These are phyloP conservation scores for Petasospora fabianii DNA, from an alignment of 1,139 yeast species.

Conservation along the genomic window DNA sequence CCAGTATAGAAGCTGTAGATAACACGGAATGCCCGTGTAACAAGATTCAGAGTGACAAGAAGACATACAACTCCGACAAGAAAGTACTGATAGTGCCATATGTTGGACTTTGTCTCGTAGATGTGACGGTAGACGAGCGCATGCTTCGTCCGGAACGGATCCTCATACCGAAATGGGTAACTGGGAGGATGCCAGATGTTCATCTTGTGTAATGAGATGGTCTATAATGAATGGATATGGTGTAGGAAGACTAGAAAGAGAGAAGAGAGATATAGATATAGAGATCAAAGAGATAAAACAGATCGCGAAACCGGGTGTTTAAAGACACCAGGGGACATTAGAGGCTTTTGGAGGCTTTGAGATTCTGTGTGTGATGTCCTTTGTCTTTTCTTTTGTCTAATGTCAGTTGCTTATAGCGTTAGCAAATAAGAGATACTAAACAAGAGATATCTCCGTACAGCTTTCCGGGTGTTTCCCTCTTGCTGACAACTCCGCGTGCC, in stretches of 20 bases:
- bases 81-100: conserved; percentile 22
- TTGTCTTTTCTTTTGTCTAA: too few species aligned
- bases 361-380: too few species aligned
- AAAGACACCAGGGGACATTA: too few species aligned
- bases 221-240: not conserved
- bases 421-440: too few species aligned
- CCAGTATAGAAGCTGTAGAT: not conserved
- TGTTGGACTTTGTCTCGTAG: conserved; percentile 20
- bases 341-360: too few species aligned
- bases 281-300: conserved; percentile 4
- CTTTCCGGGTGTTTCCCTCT: too few species aligned
- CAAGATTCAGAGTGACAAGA: not conserved
- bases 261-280: not conserved
- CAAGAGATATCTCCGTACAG: too few species aligned
- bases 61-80: conserved; percentile 1
- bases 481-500: too few species aligned
- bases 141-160: conserved; percentile 23
- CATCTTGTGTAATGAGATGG: too few species aligned
- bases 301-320: conserved; percentile 1
- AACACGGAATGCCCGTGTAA: not conserved
- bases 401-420: too few species aligned
- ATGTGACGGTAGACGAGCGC: conserved; percentile 21
- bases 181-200: conserved; percentile 10
- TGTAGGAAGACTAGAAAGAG: not conserved
- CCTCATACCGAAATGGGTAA: conserved; percentile 18